Evolutionary conservation across 2,329 filamentous ascomycete genomes (phyloP).

Genomic region (Trichophyton equinum): DNA sequence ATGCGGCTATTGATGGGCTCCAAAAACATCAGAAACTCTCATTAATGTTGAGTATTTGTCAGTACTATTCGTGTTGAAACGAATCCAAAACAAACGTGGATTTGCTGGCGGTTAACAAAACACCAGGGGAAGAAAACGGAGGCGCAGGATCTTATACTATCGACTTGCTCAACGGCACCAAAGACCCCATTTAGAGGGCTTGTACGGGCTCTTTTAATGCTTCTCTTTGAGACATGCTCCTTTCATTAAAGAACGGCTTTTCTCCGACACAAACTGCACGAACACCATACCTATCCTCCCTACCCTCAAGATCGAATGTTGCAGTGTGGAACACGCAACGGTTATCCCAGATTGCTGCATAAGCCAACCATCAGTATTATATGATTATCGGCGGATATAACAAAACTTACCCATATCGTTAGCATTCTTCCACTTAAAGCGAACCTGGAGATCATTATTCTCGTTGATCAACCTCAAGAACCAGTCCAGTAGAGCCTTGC

Average conservation of each 20-base stretch:
- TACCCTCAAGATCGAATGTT: constrained; percentile 39
- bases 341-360: constrained; percentile 46
- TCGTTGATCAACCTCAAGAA: constrained; percentile 28
- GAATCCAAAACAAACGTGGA: too few relatives aligned
- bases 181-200: background rate
- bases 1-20: background rate
- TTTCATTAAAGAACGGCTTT: constrained; percentile 42
- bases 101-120: too few relatives aligned
- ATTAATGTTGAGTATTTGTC: too few relatives aligned
- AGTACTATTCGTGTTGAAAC: too few relatives aligned
- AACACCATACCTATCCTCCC: constrained; percentile 39
- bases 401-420: constrained; percentile 31
- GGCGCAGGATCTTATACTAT: background rate
- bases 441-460: constrained; percentile 33
- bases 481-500: constrained; percentile 22
- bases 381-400: background rate
- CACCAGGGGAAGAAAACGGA: background rate
- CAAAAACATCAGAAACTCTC: background rate
- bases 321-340: constrained; percentile 45
- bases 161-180: background rate
- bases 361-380: background rate
- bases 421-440: constrained; percentile 26
- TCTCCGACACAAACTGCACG: constrained; percentile 44
- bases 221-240: constrained; percentile 20
- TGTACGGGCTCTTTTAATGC: constrained; percentile 12